Conservation (phyloP, 2,329 filamentous ascomycete genomes). For the Plectosphaerella plurivora region DNA sequence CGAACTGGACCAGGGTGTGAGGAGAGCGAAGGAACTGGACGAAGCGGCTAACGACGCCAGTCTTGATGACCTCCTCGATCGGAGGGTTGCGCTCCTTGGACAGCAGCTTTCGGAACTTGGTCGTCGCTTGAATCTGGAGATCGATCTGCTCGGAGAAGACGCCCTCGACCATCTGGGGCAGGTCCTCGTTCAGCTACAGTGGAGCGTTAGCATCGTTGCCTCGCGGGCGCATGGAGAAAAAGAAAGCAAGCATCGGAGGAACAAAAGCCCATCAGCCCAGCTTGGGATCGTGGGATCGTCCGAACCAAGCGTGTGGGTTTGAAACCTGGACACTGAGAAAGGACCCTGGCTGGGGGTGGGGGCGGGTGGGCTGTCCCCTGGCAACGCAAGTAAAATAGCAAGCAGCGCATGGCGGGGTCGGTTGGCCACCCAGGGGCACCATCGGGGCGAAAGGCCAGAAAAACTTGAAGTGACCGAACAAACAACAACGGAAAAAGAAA, state of each 20-base stretch:
- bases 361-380: conserved; percentile 7
- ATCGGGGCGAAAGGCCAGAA: not conserved
- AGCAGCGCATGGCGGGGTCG: conserved; percentile 12
- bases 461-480: conserved; percentile 1
- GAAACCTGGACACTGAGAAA: not conserved
- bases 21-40: conserved; percentile 97
- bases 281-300: not conserved
- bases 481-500: conserved; percentile 8
- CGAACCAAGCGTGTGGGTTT: not conserved
- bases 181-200: conserved; percentile 85
- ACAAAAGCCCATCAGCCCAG: not conserved
- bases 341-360: conserved; percentile 8
- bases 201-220: conserved; percentile 18
- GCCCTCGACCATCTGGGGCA: conserved; percentile 95
- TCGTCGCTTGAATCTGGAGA: conserved; percentile 93
- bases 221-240: conserved; percentile 3
- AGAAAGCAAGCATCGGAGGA: conserved; percentile 5
- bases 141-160: conserved; percentile 99
- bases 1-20: conserved; percentile 97
- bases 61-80: conserved; percentile 99
- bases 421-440: not conserved
- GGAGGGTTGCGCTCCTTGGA: conserved; percentile 99
- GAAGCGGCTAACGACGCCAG: conserved; percentile 93
- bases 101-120: conserved; percentile 95
- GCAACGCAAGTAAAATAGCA: conserved; percentile 13